Conservation (phyloP, 1,139 yeast species). For the Nadsonia starkeyi-henricii region DNA sequence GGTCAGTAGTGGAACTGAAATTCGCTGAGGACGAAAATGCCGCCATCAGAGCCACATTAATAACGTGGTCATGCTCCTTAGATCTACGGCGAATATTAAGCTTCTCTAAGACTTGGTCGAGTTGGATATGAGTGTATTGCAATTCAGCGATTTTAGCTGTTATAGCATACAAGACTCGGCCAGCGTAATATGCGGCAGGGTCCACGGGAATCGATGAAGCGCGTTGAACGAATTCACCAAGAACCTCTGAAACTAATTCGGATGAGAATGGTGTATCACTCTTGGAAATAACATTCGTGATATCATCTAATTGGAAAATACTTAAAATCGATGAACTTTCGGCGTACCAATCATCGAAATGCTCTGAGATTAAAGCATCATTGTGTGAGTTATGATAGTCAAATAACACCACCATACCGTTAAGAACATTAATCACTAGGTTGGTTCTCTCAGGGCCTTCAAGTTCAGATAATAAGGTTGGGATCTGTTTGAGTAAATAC, state of each 20-base stretch:
- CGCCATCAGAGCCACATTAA: background rate
- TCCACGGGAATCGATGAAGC: background rate
- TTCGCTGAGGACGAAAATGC: background rate
- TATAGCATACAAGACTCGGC: background rate
- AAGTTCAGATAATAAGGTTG: background rate
- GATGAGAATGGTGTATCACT: background rate
- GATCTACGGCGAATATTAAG: background rate
- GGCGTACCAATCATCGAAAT: background rate
- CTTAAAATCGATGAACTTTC: background rate
- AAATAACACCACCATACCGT: background rate
- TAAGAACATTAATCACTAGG: background rate
- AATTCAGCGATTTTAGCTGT: background rate
- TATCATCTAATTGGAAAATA: background rate
- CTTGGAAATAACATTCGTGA: background rate
- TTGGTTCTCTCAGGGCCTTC: background rate
- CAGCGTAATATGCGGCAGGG: background rate
- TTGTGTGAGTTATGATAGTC: background rate
- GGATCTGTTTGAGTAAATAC: background rate
- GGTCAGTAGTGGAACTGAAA: conserved; percentile 18
- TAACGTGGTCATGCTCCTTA: background rate
- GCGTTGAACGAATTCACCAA: background rate
- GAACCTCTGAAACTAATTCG: background rate
- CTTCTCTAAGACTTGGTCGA: background rate
- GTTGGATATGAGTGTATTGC: background rate
- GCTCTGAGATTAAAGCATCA: background rate